These are phyloP conservation scores for Colletotrichum neosansevieriae DNA, from an alignment of 2,329 filamentous ascomycete species.

Conservation along the genomic window DNA sequence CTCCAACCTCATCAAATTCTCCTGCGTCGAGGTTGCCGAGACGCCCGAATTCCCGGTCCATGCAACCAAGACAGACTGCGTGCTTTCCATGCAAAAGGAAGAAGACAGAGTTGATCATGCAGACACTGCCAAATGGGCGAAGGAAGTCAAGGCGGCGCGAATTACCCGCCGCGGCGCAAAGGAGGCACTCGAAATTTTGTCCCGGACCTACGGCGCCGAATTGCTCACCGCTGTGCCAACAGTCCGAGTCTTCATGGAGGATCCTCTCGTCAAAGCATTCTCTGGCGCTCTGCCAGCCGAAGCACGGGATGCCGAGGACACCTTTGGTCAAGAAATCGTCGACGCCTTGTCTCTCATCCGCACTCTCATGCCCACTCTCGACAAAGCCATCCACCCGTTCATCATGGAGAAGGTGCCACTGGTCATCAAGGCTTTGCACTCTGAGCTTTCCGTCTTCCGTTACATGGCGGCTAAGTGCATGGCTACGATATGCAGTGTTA, in stretches of 20 bases:
- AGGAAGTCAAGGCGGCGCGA: constrained; percentile 87
- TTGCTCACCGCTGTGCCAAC: constrained; percentile 89
- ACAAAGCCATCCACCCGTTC: constrained; percentile 80
- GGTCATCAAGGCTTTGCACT: constrained; percentile 88
- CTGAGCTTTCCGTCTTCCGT: constrained; percentile 88
- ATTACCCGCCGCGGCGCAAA: constrained; percentile 94
- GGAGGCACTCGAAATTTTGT: constrained; percentile 90
- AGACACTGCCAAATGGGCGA: constrained; percentile 90
- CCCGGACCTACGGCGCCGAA: constrained; percentile 79
- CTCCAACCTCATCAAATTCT: constrained; percentile 95
- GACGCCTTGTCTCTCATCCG: constrained; percentile 94
- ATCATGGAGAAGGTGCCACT: constrained; percentile 86
- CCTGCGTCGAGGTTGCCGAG: constrained; percentile 96
- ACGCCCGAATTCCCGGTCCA: constrained; percentile 95
- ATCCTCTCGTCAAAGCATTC: constrained; percentile 82
- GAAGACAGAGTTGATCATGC: constrained; percentile 94
- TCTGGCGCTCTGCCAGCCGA: constrained; percentile 76
- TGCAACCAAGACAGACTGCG: constrained; percentile 79
- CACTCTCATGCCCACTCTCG: constrained; percentile 90
- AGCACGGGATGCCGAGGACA: constrained; percentile 78
- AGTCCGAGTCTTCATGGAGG: constrained; percentile 83
- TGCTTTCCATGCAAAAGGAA: constrained; percentile 95
- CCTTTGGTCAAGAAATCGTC: constrained; percentile 90
- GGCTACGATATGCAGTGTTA: constrained; percentile 96
- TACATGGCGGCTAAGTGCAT: constrained; percentile 98